Conservation (phyloP, 352 stramenopile genomes). For the Globisporangium cederbergense region DNA sequence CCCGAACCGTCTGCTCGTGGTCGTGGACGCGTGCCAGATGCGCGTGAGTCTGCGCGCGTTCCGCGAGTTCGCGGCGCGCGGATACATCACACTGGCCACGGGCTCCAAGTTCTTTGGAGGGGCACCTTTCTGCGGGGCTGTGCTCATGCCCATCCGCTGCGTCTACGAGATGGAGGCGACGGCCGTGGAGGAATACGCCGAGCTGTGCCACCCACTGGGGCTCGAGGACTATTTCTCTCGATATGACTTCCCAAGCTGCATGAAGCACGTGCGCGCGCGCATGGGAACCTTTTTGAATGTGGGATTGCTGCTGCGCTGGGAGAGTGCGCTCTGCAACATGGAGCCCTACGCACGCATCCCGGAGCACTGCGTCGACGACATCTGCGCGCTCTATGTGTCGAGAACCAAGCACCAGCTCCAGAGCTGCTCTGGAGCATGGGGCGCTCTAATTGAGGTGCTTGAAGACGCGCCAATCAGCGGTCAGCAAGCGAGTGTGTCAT, state of each 20-base stretch:
- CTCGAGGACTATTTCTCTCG: conserved; percentile 83
- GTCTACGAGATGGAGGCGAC: conserved; percentile 79
- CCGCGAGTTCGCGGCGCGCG: conserved; percentile 53
- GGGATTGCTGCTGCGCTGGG: conserved; percentile 75
- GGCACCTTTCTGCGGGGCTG: conserved; percentile 80
- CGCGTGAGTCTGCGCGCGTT: conserved; percentile 60
- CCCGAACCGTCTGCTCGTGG: conserved; percentile 70
- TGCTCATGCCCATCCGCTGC: conserved; percentile 75
- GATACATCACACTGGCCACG: conserved; percentile 77
- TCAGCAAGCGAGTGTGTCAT: conserved; percentile 1
- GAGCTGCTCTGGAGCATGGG: conserved; percentile 25
- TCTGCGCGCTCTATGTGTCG: conserved; percentile 59
- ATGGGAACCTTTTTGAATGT: conserved; percentile 71
- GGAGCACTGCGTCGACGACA: conserved; percentile 33
- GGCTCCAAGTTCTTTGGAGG: conserved; percentile 88
- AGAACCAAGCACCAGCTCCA: conserved; percentile 45
- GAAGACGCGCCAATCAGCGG: conserved; percentile 20
- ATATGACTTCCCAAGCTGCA: conserved; percentile 67
- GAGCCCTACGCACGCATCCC: conserved; percentile 71
- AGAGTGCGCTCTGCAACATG: conserved; percentile 77
- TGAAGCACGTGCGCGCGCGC: conserved; percentile 57
- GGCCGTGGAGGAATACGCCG: conserved; percentile 46
- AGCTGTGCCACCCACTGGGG: conserved; percentile 63
- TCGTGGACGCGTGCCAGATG: conserved; percentile 88
- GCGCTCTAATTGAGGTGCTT: conserved; percentile 46